These are phyloP conservation scores for Kuraishia hungarica DNA, from an alignment of 805 yeast genomes.

Conservation along the genomic window DNA sequence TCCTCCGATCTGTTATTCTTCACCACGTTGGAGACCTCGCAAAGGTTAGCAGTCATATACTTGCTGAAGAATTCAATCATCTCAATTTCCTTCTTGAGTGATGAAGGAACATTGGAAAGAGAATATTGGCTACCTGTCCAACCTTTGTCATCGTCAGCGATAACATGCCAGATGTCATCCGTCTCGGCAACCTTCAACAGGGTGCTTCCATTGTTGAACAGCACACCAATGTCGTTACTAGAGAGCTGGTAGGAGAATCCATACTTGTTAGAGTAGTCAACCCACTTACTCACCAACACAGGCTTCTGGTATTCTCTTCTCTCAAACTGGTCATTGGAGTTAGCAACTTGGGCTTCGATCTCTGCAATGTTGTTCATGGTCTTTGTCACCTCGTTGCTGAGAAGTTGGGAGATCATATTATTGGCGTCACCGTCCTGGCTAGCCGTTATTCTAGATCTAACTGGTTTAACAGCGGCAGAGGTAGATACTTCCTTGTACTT, in stretches of 20 bases:
- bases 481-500: slow-evolving; percentile 66
- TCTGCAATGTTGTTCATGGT: slow-evolving; percentile 18
- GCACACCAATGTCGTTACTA: slow-evolving; percentile 83
- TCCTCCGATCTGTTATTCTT: slow-evolving; percentile 44
- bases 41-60: slow-evolving; percentile 87
- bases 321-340: background rate
- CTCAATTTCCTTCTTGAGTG: slow-evolving; percentile 63
- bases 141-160: slow-evolving; percentile 38
- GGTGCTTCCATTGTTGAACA: slow-evolving; percentile 79
- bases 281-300: slow-evolving; percentile 87
- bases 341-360: slow-evolving; percentile 15
- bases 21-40: slow-evolving; percentile 64
- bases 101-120: slow-evolving; percentile 32
- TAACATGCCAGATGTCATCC: slow-evolving; percentile 57
- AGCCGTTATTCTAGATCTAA: slow-evolving; percentile 16
- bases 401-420: slow-evolving; percentile 13
- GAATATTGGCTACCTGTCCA: slow-evolving; percentile 45
- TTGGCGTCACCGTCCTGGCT: slow-evolving; percentile 7
- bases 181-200: slow-evolving; percentile 63
- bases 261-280: slow-evolving; percentile 91
- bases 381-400: slow-evolving; percentile 18
- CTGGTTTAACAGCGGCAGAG: slow-evolving; percentile 16
- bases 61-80: slow-evolving; percentile 82
- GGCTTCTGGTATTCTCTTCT: slow-evolving; percentile 38
- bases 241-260: slow-evolving; percentile 92